Conservation (phyloP, 495 filamentous ascomycete species). For the Ramalina peruviana region DNA sequence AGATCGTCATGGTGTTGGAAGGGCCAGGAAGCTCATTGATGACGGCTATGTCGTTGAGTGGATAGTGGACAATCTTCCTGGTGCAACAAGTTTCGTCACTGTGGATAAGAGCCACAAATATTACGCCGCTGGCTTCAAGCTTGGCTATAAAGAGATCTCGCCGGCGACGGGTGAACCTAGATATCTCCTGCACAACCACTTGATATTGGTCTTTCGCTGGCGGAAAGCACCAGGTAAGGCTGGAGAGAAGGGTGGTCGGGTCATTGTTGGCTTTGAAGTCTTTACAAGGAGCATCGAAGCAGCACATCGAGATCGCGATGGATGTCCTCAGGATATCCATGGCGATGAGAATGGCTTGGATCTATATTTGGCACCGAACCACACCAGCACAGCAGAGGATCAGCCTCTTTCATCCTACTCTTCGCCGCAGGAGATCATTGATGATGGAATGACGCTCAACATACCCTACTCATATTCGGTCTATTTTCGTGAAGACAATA, state of each 20-base stretch:
- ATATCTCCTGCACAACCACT: constrained; percentile 82
- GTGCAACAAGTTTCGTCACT: constrained; percentile 85
- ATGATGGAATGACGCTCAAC: constrained; percentile 56
- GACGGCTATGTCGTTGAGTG: constrained; percentile 86
- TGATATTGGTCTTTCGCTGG: constrained; percentile 78
- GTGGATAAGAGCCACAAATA: constrained; percentile 81
- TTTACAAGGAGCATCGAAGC: constrained; percentile 74
- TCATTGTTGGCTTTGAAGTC: constrained; percentile 85
- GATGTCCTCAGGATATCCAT: constrained; percentile 55
- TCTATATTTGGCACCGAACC: constrained; percentile 51
- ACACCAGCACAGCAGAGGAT: constrained; percentile 38
- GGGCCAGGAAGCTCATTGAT: constrained; percentile 59
- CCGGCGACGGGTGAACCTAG: constrained; percentile 44
- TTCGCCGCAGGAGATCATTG: constrained; percentile 37
- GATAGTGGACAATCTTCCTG: constrained; percentile 92
- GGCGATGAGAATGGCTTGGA: constrained; percentile 49
- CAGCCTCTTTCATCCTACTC: constrained; percentile 48
- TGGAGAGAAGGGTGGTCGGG: constrained; percentile 48
- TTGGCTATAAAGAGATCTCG: constrained; percentile 64
- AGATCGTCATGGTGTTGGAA: constrained; percentile 49
- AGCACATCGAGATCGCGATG: constrained; percentile 41
- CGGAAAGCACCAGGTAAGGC: constrained; percentile 55
- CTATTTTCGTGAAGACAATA: constrained; percentile 76
- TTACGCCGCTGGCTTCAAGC: constrained; percentile 90
- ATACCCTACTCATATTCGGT: constrained; percentile 89